These are phyloP conservation scores for Drosera capensis DNA, from an alignment of 148 eudicot species.

Conservation along the genomic window DNA sequence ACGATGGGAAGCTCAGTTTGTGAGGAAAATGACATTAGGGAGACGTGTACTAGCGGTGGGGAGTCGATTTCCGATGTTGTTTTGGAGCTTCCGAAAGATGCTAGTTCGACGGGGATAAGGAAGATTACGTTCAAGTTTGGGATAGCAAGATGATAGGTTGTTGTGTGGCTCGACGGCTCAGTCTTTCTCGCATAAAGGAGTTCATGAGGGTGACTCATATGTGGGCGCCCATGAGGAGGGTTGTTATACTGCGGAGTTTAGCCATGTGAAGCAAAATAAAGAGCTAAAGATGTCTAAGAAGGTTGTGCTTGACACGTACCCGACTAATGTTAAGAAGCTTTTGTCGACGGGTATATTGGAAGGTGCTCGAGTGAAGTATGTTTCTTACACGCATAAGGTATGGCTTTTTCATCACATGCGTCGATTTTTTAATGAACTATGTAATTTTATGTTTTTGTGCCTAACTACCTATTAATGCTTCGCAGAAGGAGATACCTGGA, in stretches of 20 bases:
- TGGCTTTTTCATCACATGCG: slow-evolving; percentile 1
- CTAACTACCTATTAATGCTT: slow-evolving; percentile 10
- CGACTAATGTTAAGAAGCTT: slow-evolving; percentile 78
- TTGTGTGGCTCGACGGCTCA: no score
- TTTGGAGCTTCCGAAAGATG: slow-evolving; percentile 63
- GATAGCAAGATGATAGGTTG: no score
- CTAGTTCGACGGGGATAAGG: slow-evolving; percentile 58
- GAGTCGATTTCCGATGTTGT: slow-evolving; percentile 41
- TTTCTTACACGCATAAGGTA: slow-evolving; percentile 48
- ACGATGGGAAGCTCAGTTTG: slow-evolving; percentile 29
- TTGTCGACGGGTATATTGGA: slow-evolving; percentile 68
- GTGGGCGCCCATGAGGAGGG: slow-evolving; percentile 15
- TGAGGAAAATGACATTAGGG: slow-evolving; percentile 24
- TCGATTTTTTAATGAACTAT: not conserved
- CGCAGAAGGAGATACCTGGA: slow-evolving; percentile 64
- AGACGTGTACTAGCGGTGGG: slow-evolving; percentile 13
- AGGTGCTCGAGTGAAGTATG: slow-evolving; percentile 81
- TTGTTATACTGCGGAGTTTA: slow-evolving; percentile 4
- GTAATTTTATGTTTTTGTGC: slow-evolving; percentile 3
- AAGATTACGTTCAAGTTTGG: slow-evolving; percentile 86
- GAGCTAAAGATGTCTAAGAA: slow-evolving; percentile 68
- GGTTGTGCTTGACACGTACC: slow-evolving; percentile 38
- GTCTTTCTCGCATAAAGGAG: slow-evolving; percentile 8
- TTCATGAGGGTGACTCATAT: slow-evolving; percentile 13
- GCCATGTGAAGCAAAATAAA: slow-evolving; percentile 20